Conservation (phyloP, 1,284 basidiomycete species). For the Ganoderma multipileum region DNA sequence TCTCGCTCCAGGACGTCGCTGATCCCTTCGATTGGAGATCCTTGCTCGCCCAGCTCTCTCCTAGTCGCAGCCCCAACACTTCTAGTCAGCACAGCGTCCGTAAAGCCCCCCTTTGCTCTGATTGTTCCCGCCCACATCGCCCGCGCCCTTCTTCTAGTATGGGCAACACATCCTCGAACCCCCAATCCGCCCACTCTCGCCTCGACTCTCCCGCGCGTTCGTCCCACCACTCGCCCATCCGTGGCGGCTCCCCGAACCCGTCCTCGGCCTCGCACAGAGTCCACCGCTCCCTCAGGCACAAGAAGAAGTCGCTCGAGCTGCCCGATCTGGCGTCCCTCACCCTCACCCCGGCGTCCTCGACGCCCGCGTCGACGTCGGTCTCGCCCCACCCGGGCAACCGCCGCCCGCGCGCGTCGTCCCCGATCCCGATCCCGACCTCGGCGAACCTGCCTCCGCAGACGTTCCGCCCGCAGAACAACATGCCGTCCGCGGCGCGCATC, state of each 20-base stretch:
- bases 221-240: conserved; percentile 34
- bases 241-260: conserved; percentile 38
- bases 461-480: conserved; percentile 42
- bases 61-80: neutral
- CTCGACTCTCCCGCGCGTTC: conserved; percentile 31
- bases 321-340: conserved; percentile 75
- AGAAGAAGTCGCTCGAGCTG: conserved; percentile 78
- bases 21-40: conserved; percentile 29
- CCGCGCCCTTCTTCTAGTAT: conserved; percentile 37
- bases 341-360: conserved; percentile 53
- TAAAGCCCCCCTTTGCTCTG: conserved; percentile 9
- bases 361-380: conserved; percentile 43
- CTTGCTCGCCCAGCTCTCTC: conserved; percentile 12
- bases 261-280: conserved; percentile 37
- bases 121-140: conserved; percentile 20
- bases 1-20: conserved; percentile 17
- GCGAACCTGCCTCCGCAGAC: conserved; percentile 48
- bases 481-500: conserved; percentile 43
- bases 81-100: conserved; percentile 6
- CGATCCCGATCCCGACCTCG: conserved; percentile 52
- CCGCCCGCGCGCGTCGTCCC: conserved; percentile 47
- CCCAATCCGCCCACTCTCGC: conserved; percentile 31
- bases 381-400: conserved; percentile 52
- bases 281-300: conserved; percentile 63
- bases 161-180: conserved; percentile 45